Evolutionary conservation across 192 early-diverging fungal genomes (phyloP).

Genomic region (Podila verticillata): DNA sequence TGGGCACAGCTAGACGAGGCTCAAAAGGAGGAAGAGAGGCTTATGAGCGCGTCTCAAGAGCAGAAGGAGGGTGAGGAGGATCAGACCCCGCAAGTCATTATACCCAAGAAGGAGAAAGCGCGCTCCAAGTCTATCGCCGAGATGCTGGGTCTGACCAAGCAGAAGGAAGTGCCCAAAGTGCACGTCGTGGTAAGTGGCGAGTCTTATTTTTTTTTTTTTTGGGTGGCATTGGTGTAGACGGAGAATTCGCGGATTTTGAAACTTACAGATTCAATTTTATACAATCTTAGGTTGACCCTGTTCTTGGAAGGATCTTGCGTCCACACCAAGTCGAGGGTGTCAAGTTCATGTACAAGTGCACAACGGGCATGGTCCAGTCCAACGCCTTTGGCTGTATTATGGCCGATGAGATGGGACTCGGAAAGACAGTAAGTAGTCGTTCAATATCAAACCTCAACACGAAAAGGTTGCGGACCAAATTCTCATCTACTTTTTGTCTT

Average conservation of each 20-base stretch:
- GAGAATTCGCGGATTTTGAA: not conserved
- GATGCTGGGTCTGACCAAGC: constrained; percentile 59
- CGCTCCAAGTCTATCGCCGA: constrained; percentile 62
- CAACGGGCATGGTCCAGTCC: constrained; percentile 78
- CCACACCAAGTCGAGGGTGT: constrained; percentile 99
- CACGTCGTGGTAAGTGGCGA: constrained; percentile 71
- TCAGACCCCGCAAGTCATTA: constrained; percentile 36
- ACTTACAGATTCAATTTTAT: not conserved
- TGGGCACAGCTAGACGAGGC: constrained; percentile 60
- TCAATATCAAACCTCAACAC: constrained; percentile 43
- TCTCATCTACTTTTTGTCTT: not conserved
- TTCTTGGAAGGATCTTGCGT: constrained; percentile 82
- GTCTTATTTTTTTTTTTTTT: not conserved
- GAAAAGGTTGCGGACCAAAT: not conserved
- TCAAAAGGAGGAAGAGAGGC: constrained; percentile 54
- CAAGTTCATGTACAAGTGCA: constrained; percentile 93
- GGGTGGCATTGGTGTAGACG: not conserved
- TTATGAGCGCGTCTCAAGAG: constrained; percentile 32
- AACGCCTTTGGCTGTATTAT: constrained; percentile 94
- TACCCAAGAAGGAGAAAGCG: constrained; percentile 58
- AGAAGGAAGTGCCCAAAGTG: constrained; percentile 58
- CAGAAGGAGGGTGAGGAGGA: constrained; percentile 25
- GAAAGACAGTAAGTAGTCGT: constrained; percentile 72
- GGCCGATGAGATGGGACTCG: constrained; percentile 98
- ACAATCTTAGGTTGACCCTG: constrained; percentile 74